These are phyloP conservation scores for Prunus davidiana DNA, from an alignment of 306 rosid genomes.

Conservation along the genomic window DNA sequence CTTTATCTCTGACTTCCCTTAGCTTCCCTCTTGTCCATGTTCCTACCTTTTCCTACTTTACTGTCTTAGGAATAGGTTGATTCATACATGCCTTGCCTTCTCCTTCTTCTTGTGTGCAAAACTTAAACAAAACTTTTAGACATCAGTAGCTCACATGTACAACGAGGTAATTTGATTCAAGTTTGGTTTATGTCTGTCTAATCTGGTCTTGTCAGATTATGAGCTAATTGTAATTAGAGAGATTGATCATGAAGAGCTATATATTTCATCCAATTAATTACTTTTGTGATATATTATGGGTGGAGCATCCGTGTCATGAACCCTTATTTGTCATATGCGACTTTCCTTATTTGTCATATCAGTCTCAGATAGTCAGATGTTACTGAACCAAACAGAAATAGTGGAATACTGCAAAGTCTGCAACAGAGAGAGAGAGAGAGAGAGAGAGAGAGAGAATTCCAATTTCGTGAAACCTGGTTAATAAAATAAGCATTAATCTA, in stretches of 20 bases:
- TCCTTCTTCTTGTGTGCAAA: conserved; percentile 16
- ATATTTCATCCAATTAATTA: no score
- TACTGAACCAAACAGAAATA: conserved; percentile 3
- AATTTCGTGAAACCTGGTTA: not conserved
- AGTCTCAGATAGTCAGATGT: conserved; percentile 26
- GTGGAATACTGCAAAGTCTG: conserved; percentile 4
- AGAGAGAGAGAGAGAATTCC: not conserved
- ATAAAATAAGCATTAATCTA: not conserved
- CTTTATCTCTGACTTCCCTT: conserved; percentile 34
- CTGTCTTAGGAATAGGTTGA: conserved; percentile 31
- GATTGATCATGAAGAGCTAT: no score
- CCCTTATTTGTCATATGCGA: not conserved
- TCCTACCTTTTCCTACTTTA: conserved; percentile 38
- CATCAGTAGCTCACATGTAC: no score
- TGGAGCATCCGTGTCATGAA: not conserved
- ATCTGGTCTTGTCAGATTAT: no score
- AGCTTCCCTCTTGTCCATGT: not conserved
- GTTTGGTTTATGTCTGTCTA: no score
- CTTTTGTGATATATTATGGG: not conserved
- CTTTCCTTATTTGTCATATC: conserved; percentile 46
- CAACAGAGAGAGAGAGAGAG: not conserved
- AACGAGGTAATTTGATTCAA: no score
- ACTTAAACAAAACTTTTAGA: conserved; percentile 16
- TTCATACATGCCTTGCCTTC: not conserved
- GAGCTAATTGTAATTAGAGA: no score